Evolutionary conservation across 441 rosid species (phyloP), one percentile per base, ranked within the genome.

Genomic region (Manihot esculenta): DNA sequence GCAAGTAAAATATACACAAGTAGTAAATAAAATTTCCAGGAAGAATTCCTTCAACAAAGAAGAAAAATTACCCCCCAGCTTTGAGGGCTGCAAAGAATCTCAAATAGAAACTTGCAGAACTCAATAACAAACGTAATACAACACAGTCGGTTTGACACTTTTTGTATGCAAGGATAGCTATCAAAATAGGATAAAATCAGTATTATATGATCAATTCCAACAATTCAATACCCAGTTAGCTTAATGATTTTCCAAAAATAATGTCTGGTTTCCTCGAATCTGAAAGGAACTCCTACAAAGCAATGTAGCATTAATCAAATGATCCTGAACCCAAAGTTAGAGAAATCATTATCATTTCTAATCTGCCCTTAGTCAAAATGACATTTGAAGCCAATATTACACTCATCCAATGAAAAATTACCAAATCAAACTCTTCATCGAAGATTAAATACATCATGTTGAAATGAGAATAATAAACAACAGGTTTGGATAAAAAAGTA

Each of bases 271-370:
- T 11, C 48, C 38, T 33, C 38, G 61, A 33, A 61, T 50, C 20
- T 30, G 20, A 33, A 33, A 62, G 42, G 3, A 15, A 51, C 47
- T 54, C 62, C 17, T n/a, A n/a, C n/a, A n/a, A n/a, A n/a, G n/a
- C 41, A 27, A 62, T 5, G 21, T 12, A 6, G 44, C 23, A n/a
- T 58, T 8, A 1, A 49, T 35, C 38, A 70, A 62, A 69, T 58
- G 45, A 57, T n/a, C 65, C 58, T 35, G 54, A 30, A 51, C 55
- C 70, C n/a, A 24, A 41, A n/a, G 38, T 50, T 12, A 33, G 65
- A 47, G n/a, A 56, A 23, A 57, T 56, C 49, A 72, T 48, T 47
- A 41, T 44, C 49, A 21, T 27, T 23, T 45, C 56, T 53, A 18
- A 17, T 27, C 44, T 26, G 27, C 33, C 26, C 12, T 45, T 24